A percentile compares a stretch with the other conserved stretches of the same genome.
phyloP scores from a whole-genome alignment of 345 rosid genomes.

The Diplotaxis tenuifolia region DNA sequence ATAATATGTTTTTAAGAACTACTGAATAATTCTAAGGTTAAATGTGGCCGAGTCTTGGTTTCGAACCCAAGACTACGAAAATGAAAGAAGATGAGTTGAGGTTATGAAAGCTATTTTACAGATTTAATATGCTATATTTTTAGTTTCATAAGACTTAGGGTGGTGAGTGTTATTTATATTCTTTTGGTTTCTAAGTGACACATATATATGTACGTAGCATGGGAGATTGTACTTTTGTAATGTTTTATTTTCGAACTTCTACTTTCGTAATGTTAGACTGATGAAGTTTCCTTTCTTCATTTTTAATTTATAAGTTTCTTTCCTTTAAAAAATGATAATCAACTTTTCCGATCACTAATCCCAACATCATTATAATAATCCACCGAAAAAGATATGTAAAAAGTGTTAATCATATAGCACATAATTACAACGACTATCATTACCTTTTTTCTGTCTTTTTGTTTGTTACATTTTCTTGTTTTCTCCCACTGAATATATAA shows the following conservation, averaged over 20 bases:
- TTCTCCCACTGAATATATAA: not conserved
- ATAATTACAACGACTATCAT: conserved; percentile 7
- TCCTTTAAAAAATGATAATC: not conserved
- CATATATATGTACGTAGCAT: conserved; percentile 26
- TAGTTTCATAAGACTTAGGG: not conserved
- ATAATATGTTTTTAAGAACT: too few relatives aligned
- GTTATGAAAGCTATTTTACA: not conserved
- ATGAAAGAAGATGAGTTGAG: not conserved
- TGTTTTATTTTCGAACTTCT: too few relatives aligned
- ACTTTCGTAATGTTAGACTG: not conserved
- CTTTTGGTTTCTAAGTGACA: not conserved
- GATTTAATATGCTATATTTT: not conserved
- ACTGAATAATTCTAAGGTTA: too few relatives aligned
- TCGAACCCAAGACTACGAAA: not conserved
- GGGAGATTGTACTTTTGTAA: not conserved
- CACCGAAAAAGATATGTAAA: conserved; percentile 13
- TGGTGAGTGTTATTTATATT: not conserved
- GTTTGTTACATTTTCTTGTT: not conserved
- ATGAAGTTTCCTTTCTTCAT: not conserved
- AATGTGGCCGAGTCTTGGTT: too few relatives aligned
- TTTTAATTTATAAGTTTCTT: not conserved
- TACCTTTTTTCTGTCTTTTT: not conserved
- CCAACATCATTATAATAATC: conserved; percentile 19
- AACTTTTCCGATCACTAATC: conserved; percentile 15
- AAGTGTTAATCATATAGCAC: conserved; percentile 24